Base-by-base conservation (phyloP, 192 early-diverging fungal genomes). In the Coemansia interrupta region DNA sequence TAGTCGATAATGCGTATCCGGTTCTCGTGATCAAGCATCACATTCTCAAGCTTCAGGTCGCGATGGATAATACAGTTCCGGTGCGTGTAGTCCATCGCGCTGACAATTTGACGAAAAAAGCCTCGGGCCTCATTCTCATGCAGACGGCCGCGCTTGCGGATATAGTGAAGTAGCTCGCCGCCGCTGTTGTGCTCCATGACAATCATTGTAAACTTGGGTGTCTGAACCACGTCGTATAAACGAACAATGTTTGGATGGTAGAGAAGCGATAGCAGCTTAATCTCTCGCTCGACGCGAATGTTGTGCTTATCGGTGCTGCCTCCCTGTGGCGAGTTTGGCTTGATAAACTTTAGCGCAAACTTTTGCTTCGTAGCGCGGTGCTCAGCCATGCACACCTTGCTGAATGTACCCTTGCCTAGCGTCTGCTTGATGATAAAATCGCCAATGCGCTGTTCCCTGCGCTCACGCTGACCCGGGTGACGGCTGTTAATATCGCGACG, bases 191-290 rank as follows among this genome's bases (percentile, higher is more conserved):
- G 90, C 68, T 93, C 93, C 90, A 93, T 90, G 49, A 92, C 82
- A 32, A 95, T 82, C 65, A 88, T 90, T 24, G 92, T 87, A 41
- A 85, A 88, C 57, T 91, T 87, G 45, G 83, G 72, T 6, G 87
- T 89, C 60, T 93, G 89, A 22, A 88, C 78, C 12, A 91, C 87
- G 51, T 95, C 92, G 57, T 90, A 85, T 18, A 95, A 79, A 60
- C 87, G 84, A 60, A 97, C 90, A 67, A 97, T 92, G 63, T 93
- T 89, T 28, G 89, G 90, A 56, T 97, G 94, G 48, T 92, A 80
- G 4, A 97, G 83, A 28, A 92, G 82, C 60, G 94, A 90, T 61
- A 97, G 83, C 42, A 94, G 83, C 39, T 71, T 72, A 48, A 88
- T 84, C 63, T 92, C 90, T 15, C 95, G 84, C 38, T 92, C 85